A percentile compares a stretch with the other conserved stretches of the same genome.
Evolutionary conservation across 2,329 filamentous ascomycete genomes (phyloP).

Genomic region (Botrytis fragariae): DNA sequence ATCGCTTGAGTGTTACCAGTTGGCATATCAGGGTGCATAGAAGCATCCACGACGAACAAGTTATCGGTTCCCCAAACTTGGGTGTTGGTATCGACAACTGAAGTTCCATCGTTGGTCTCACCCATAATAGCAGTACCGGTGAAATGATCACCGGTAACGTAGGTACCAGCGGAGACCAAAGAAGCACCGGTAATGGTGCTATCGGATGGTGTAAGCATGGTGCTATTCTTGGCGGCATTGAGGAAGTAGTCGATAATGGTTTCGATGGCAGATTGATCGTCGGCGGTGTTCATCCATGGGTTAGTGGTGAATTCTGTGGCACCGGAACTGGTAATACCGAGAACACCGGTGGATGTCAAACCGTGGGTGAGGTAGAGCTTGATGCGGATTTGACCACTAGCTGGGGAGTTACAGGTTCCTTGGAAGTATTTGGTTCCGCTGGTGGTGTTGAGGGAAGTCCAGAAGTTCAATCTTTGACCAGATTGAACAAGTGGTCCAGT

Average conservation of each 20-base stretch:
- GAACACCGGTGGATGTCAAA: conserved; percentile 46
- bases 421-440: conserved; percentile 15
- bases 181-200: neutral
- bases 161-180: neutral
- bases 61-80: conserved; percentile 67
- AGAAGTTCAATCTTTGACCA: conserved; percentile 17
- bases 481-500: conserved; percentile 10
- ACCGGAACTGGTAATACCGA: conserved; percentile 43
- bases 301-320: conserved; percentile 44
- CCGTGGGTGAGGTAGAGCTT: conserved; percentile 53
- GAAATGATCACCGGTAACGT: conserved; percentile 17
- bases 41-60: conserved; percentile 64
- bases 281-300: conserved; percentile 57
- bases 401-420: conserved; percentile 17
- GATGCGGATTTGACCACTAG: conserved; percentile 43
- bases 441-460: conserved; percentile 19
- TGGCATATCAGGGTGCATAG: conserved; percentile 65
- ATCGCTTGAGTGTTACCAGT: conserved; percentile 66
- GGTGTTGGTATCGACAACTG: conserved; percentile 60
- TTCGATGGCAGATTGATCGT: conserved; percentile 52
- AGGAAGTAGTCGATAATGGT: conserved; percentile 51
- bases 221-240: conserved; percentile 54
- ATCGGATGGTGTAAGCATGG: conserved; percentile 41
- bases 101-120: conserved; percentile 51
- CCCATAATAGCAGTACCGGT: conserved; percentile 41